These are phyloP conservation scores for Oxytropis ochrocephala DNA, from an alignment of 306 rosid genomes.

Conservation along the genomic window DNA sequence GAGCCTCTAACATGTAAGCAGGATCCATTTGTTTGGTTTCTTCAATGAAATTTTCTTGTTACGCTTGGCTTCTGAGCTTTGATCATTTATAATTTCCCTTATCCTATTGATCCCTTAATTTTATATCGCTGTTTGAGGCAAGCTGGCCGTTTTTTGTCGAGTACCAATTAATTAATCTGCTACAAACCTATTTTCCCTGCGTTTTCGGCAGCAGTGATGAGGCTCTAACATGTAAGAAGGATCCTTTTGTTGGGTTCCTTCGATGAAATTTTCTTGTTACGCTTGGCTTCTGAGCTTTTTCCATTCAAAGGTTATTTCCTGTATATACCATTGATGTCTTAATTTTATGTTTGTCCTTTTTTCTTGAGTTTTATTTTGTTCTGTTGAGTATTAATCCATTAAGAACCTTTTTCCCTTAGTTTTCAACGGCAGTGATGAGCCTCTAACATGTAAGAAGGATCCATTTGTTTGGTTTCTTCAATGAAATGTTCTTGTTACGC, in stretches of 20 bases:
- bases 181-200: not conserved
- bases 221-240: conserved; percentile 48
- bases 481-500: conserved; percentile 41
- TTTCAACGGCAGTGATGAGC: conserved; percentile 22
- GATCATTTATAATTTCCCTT: not conserved
- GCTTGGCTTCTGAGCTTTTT: conserved; percentile 61
- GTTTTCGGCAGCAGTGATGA: conserved; percentile 24
- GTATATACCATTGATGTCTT: not conserved
- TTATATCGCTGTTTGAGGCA: no score
- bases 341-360: not conserved
- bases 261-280: conserved; percentile 43
- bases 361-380: no score
- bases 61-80: conserved; percentile 58
- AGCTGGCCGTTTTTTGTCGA: no score
- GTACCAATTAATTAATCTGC: no score
- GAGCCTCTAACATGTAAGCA: conserved; percentile 45
- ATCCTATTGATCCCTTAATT: no score
- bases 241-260: conserved; percentile 13
- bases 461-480: conserved; percentile 12
- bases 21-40: not conserved
- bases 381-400: not conserved
- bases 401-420: not conserved
- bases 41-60: conserved; percentile 36
- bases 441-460: conserved; percentile 39
- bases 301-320: not conserved